phyloP scores from a whole-genome alignment of 805 yeast genomes.

The Ogataea salicorniae region DNA sequence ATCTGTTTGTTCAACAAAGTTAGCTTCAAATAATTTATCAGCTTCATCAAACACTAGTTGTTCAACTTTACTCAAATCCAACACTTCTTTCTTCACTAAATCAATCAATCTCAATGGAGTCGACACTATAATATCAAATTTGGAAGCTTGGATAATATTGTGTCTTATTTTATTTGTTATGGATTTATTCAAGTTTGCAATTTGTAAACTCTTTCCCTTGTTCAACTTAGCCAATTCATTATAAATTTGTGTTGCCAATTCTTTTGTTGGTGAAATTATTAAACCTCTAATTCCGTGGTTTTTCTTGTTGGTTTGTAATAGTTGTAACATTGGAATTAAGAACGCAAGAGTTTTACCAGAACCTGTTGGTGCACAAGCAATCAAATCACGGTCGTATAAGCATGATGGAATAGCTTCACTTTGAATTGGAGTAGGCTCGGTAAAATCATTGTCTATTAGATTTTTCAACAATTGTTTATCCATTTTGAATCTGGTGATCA shows the following conservation, averaged over 20 bases:
- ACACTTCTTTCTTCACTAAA: constrained; percentile 53
- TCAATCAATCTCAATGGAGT: constrained; percentile 90
- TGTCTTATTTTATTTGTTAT: constrained; percentile 63
- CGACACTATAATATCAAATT: constrained; percentile 75
- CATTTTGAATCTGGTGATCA: constrained; percentile 61
- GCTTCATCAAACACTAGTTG: constrained; percentile 91
- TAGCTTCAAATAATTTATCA: constrained; percentile 82
- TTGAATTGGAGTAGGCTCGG: constrained; percentile 90
- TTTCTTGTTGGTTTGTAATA: constrained; percentile 24
- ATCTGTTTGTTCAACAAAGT: constrained; percentile 89
- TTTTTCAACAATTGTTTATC: constrained; percentile 56
- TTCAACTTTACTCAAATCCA: constrained; percentile 62
- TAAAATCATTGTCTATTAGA: constrained; percentile 62
- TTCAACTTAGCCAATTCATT: constrained; percentile 59
- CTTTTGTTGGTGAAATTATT: constrained; percentile 91
- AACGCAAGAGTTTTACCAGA: constrained; percentile 96
- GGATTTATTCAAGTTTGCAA: constrained; percentile 67
- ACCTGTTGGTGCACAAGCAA: constrained; percentile 98
- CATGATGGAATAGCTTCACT: constrained; percentile 81
- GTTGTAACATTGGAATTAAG: constrained; percentile 73
- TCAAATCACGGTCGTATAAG: constrained; percentile 63
- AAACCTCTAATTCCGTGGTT: constrained; percentile 63
- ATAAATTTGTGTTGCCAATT: constrained; percentile 81
- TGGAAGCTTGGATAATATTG: constrained; percentile 50
- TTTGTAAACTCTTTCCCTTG: constrained; percentile 49